These are phyloP conservation scores for Jackrogersella minutella DNA, from an alignment of 495 filamentous ascomycete species.

Conservation along the genomic window DNA sequence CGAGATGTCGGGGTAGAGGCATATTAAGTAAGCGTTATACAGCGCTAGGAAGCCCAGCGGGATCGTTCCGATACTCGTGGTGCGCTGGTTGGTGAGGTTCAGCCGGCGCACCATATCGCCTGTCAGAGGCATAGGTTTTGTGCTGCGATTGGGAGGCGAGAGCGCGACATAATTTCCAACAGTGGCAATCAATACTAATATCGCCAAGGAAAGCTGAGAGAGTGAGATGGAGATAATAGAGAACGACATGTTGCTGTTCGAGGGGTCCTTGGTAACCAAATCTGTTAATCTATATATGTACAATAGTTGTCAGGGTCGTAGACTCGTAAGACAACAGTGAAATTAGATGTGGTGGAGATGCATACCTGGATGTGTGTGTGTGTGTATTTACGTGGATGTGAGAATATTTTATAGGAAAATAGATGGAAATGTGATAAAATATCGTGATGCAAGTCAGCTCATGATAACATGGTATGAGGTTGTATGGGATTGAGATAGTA, in stretches of 20 bases:
- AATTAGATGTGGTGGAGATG: too few relatives aligned
- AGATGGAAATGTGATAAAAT: too few relatives aligned
- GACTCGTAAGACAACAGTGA: not conserved
- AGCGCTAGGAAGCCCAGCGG: conserved; percentile 29
- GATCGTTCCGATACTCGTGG: not conserved
- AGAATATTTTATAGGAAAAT: too few relatives aligned
- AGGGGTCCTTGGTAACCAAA: too few relatives aligned
- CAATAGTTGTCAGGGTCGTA: too few relatives aligned
- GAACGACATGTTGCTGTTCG: not conserved
- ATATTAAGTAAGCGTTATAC: conserved; percentile 18
- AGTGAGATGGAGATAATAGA: not conserved
- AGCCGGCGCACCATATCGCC: conserved; percentile 29
- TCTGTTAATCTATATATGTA: too few relatives aligned
- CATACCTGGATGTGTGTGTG: too few relatives aligned
- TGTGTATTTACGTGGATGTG: too few relatives aligned
- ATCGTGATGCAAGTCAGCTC: too few relatives aligned
- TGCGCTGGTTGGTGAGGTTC: conserved; percentile 22
- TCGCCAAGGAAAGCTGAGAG: conserved; percentile 25
- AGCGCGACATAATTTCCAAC: conserved; percentile 28
- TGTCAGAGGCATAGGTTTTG: conserved; percentile 20
- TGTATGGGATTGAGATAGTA: too few relatives aligned
- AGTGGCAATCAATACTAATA: conserved; percentile 17
- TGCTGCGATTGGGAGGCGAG: conserved; percentile 27
- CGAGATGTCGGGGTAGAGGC: conserved; percentile 46
- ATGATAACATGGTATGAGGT: too few relatives aligned